A percentile compares a stretch with the other conserved stretches of the same genome.
phyloP scores from a whole-genome alignment of 345 rosid genomes.

The Ailanthus altissimus region DNA sequence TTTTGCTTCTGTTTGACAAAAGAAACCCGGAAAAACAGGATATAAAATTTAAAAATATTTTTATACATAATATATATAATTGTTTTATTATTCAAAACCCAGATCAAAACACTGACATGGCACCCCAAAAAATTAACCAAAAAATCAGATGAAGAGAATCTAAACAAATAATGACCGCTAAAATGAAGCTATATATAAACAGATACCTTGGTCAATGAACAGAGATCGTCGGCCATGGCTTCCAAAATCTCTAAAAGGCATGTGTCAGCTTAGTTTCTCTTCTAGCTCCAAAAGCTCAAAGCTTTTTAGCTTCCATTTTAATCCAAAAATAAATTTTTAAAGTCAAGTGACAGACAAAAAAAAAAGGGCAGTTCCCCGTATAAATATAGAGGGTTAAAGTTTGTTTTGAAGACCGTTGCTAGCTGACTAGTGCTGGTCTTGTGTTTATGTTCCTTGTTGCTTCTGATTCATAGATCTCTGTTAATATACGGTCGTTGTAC shows the following conservation, averaged over 20 bases:
- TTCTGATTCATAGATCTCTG: not conserved
- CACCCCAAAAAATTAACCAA: conserved; percentile 1
- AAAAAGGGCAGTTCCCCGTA: not conserved
- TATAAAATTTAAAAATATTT: no score
- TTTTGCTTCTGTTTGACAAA: conserved; percentile 27
- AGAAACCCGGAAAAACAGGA: conserved; percentile 20
- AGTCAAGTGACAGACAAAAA: not conserved
- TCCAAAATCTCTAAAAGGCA: conserved; percentile 57
- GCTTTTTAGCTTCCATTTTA: conserved; percentile 4
- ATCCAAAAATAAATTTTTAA: not conserved
- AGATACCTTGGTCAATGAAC: conserved; percentile 70
- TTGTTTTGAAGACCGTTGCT: conserved; percentile 11
- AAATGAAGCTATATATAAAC: conserved; percentile 4
- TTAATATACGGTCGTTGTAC: not conserved
- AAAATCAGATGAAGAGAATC: not conserved
- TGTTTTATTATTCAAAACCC: conserved; percentile 23
- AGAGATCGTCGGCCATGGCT: conserved; percentile 77
- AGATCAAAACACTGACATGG: conserved; percentile 37
- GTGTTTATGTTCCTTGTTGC: not conserved
- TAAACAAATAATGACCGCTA: not conserved
- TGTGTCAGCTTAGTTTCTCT: conserved; percentile 38
- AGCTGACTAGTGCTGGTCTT: not conserved
- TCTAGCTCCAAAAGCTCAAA: not conserved
- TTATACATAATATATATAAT: no score
- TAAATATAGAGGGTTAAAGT: not conserved